Base-by-base conservation (phyloP, 352 stramenopile species). In the Nothophytophthora sp. region DNA sequence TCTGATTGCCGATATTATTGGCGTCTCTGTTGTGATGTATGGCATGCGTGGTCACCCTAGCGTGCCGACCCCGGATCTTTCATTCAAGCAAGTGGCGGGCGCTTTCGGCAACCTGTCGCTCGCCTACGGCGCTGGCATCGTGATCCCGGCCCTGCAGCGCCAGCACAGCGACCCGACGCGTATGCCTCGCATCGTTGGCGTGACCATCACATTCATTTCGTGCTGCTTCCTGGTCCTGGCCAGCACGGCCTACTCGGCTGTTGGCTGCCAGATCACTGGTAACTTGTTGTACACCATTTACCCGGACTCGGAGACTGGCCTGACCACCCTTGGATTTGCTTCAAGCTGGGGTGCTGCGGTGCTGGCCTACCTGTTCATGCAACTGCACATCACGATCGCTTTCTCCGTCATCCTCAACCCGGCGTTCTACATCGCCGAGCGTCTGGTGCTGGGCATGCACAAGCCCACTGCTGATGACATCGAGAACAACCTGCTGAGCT, bases 261-360 rank as follows among this genome's bases (percentile, higher is more conserved):
- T 83, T 7, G 75, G 75, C 5, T 82, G 74, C 56, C 74, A 82
- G 51, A 82, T 86, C 35, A 61, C 57, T 1, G 65, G 71, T 32
- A 86, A 86, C 49, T 35, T 84, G 44, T 57, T 84, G 24, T 86
- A 77, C 50, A 69, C 69, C 2, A 80, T 86, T 43, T 77, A 66
- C 54, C 61, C 63, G 4, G 43, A 68, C 37, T n/a, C 40, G 10
- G 12, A 4, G 4, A 59, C 48, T 0, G 52, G 50, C 11, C 49
- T 73, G 15, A 63, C 56, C 2, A 43, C 35, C 12, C 50, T 78
- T 12, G 70, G 70, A 10, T 81, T 81, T 23, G 13, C 49, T 0
- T 48, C 57, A 4, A 53, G 66, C 57, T 47, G 57, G 41, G 69
- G 69, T 27, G 44, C 41, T 19, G 67, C 68, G 15, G 59, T 73